Base-by-base conservation (phyloP, 495 filamentous ascomycete species). In the Penicillium manginii region DNA sequence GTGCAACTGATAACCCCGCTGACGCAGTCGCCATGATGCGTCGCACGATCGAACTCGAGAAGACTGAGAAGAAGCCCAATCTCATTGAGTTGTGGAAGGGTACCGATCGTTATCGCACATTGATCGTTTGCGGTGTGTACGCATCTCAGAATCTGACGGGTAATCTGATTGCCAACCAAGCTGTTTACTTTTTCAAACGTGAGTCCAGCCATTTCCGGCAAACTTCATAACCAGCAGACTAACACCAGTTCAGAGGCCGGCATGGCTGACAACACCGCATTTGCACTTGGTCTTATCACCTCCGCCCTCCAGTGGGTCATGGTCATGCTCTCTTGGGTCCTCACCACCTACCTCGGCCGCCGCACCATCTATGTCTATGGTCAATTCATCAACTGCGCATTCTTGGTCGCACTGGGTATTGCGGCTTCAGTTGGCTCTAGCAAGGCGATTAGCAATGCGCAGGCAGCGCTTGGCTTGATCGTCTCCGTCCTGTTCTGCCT, bases 21-120 rank as follows among this genome's bases (percentile, higher is more conserved):
- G 62, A 64, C 17, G 62, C 64, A 59, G 66, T 67, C 37, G 81
- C 86, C 43, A 89, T 90, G 86, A 90, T 90, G 85, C 83, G 86
- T 40, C 87, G 87, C 59, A 88, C 86, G 21, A 84, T 84, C 33
- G 85, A 84, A 21, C 74, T 89, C 18, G 88, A 90, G 68, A 76
- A 85, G 43, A 58, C 62, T 43, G 59, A 65, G 53, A 68, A 66
- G 82, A 83, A 57, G 81, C 83, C 65, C 42, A 68, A 26, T 55
- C 62, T 65, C 32, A 2, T 59, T 56, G 65, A 68, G 56, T 57
- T 68, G 54, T 68, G 56, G 56, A 68, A 65, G 39, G 65, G 65
- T 33, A 68, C 65, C 56, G 65, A 68, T 60, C 59, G 21, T 35
- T 68, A 68, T 50, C 65, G 65, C 54, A 68, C 65, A 50, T 60